Evolutionary conservation across 192 early-diverging fungal genomes (phyloP).

Genomic region (Podila verticillata): DNA sequence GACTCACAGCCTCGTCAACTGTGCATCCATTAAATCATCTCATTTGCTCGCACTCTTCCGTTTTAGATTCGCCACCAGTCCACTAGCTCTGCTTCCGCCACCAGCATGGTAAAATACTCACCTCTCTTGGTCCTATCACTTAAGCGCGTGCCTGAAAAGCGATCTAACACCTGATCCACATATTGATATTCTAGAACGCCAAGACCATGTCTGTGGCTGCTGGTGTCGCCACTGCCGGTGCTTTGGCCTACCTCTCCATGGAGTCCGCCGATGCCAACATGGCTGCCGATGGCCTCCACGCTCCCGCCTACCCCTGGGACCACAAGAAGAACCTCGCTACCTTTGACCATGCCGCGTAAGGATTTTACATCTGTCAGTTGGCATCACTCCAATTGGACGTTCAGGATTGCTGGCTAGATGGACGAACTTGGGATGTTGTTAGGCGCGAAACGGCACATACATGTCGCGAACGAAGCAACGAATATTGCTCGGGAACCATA

Average conservation of each 20-base stretch:
- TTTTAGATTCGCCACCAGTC: constrained; percentile 6
- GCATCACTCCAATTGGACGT: too few relatives aligned
- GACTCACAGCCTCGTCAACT: not conserved
- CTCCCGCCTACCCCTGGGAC: constrained; percentile 89
- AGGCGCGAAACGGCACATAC: too few relatives aligned
- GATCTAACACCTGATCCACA: too few relatives aligned
- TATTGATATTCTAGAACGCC: constrained; percentile 19
- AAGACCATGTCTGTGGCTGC: constrained; percentile 47
- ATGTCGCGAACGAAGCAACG: too few relatives aligned
- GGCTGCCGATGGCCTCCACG: constrained; percentile 92
- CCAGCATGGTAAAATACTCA: not conserved
- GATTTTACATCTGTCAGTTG: not conserved
- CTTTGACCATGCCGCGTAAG: constrained; percentile 92
- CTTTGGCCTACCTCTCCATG: constrained; percentile 42
- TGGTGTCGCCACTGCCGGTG: constrained; percentile 49
- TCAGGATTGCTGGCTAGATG: too few relatives aligned
- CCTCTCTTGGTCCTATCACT: not conserved
- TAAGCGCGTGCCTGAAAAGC: too few relatives aligned
- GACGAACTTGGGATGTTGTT: too few relatives aligned
- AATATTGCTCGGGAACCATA: too few relatives aligned
- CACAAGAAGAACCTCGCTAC: constrained; percentile 84
- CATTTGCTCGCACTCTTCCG: not conserved
- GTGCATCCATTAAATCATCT: not conserved
- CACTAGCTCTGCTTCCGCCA: not conserved
- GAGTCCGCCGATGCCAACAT: constrained; percentile 77